Evolutionary conservation across 805 yeast species (phyloP).

Genomic region (Hanseniaspora clermontiae): DNA sequence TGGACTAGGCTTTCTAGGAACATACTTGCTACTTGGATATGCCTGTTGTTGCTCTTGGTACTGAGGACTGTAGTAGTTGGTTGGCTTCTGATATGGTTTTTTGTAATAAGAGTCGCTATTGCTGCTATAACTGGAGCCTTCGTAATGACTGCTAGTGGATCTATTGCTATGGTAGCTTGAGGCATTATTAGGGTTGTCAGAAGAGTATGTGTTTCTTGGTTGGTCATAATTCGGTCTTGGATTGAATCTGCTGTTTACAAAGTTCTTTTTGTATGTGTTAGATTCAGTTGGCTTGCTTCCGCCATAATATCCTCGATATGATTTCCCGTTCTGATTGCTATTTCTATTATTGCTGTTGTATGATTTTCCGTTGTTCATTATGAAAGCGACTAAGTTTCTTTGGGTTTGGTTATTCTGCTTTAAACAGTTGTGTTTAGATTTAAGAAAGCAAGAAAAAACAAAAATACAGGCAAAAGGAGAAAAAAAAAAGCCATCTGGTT

Average conservation of each 20-base stretch:
- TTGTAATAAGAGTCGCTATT: not conserved
- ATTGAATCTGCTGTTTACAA: not conserved
- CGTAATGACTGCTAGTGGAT: not conserved
- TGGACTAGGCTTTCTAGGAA: not conserved
- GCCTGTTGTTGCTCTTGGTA: not conserved
- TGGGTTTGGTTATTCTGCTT: not conserved
- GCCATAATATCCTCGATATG: not conserved
- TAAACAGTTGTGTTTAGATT: not conserved
- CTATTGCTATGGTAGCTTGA: not conserved
- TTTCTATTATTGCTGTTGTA: not conserved
- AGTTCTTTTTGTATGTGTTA: not conserved
- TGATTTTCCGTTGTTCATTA: not conserved
- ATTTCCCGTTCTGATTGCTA: not conserved
- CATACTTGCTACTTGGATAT: not conserved
- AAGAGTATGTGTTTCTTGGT: not conserved
- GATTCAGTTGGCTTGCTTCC: not conserved
- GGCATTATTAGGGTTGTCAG: not conserved
- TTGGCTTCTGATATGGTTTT: not conserved
- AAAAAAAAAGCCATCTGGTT: no score
- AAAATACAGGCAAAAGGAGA: no score
- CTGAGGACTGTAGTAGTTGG: not conserved
- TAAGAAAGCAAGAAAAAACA: no score
- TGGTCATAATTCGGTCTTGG: not conserved
- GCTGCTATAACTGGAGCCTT: not conserved
- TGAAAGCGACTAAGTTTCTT: not conserved